phyloP scores from a whole-genome alignment of 129 eudicot species.

The Oenanthe sinensis region DNA sequence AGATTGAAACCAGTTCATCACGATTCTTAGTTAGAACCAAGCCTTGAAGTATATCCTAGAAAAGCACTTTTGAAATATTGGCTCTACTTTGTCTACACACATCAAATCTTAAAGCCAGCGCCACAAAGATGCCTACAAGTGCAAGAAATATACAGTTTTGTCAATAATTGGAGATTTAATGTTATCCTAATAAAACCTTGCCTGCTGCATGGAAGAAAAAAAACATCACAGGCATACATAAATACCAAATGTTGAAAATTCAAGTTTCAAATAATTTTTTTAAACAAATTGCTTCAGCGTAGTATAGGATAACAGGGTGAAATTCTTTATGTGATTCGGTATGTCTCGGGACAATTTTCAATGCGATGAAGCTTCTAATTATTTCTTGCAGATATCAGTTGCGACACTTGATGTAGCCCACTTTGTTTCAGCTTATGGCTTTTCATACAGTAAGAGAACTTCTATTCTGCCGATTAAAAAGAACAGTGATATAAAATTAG shows the following conservation, averaged over 20 bases:
- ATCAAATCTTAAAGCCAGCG: no score
- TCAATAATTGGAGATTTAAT: no score
- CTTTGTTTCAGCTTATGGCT: background rate
- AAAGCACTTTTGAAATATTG: no score
- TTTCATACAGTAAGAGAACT: background rate
- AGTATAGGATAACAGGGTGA: background rate
- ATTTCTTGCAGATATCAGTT: background rate
- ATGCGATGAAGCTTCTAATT: background rate
- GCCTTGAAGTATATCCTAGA: no score
- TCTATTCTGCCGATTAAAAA: background rate
- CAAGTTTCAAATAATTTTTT: no score
- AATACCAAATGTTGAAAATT: no score
- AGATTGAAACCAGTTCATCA: slow-evolving; percentile 99
- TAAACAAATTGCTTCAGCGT: background rate
- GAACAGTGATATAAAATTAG: background rate
- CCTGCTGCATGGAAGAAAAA: no score
- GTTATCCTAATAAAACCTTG: no score
- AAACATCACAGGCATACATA: no score
- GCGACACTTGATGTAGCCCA: background rate
- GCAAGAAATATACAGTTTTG: no score
- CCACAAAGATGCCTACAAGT: no score
- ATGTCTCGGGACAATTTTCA: background rate
- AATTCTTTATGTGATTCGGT: background rate
- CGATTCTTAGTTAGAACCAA: slow-evolving; percentile 35
- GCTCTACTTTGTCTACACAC: no score